Conservation (phyloP, 768 basidiomycete genomes). For the Crassisporium funariophilum region DNA sequence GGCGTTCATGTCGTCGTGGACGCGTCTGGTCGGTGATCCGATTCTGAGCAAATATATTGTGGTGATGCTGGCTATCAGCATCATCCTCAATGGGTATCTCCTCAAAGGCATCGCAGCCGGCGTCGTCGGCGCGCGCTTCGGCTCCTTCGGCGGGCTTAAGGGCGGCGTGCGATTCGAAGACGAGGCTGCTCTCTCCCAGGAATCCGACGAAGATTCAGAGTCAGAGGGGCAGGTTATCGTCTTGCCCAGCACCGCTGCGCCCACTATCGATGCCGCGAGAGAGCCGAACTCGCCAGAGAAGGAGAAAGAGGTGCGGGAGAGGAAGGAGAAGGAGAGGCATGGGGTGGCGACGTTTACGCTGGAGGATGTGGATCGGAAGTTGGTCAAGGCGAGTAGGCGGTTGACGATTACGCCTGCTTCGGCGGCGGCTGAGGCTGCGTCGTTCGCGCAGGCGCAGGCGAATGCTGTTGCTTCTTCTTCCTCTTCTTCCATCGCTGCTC, state of each 20-base stretch:
- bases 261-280: neutral
- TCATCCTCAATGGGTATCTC: constrained; percentile 90
- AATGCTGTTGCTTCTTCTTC: constrained; percentile 3
- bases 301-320: neutral
- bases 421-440: no score
- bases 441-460: no score
- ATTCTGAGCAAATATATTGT: constrained; percentile 96
- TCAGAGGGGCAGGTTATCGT: no score
- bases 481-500: constrained; percentile 10
- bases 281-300: neutral
- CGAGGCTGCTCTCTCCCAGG: no score
- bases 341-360: constrained; percentile 51
- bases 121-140: constrained; percentile 25
- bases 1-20: constrained; percentile 90
- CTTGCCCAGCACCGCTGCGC: neutral
- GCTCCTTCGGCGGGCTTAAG: neutral
- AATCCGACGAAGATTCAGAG: no score
- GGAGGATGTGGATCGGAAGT: constrained; percentile 55
- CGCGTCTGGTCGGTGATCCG: constrained; percentile 89
- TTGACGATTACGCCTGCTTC: constrained; percentile 21
- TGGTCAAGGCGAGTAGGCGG: constrained; percentile 33
- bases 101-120: constrained; percentile 82
- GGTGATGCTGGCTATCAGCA: constrained; percentile 78
- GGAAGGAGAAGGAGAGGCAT: neutral
- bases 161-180: neutral